Percentiles rank a stretch among this genome's conserved stretches.
Evolutionary conservation across 768 basidiomycete species (phyloP).

Genomic region (Crassisporium funariophilum): DNA sequence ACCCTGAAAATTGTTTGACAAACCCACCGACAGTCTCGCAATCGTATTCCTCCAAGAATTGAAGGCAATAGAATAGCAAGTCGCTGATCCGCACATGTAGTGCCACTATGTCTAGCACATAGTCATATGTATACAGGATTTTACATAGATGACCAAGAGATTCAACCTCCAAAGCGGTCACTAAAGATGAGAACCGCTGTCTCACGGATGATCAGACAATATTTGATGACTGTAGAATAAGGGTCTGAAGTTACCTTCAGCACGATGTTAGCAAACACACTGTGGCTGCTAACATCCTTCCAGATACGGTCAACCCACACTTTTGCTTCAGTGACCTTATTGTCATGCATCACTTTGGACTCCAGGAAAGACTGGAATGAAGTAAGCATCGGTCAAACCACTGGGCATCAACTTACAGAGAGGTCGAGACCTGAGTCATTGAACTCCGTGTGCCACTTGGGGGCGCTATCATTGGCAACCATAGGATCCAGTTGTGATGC

Average conservation of each 20-base stretch:
- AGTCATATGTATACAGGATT: slow-evolving; percentile 58
- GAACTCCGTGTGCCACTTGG: slow-evolving; percentile 59
- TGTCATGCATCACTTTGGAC: slow-evolving; percentile 57
- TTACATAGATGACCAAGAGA: slow-evolving; percentile 71
- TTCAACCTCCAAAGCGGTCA: slow-evolving; percentile 63
- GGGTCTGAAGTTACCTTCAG: slow-evolving; percentile 47
- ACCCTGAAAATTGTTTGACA: slow-evolving; percentile 4
- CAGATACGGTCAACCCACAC: slow-evolving; percentile 49
- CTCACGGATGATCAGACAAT: background rate
- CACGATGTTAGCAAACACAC: slow-evolving; percentile 56
- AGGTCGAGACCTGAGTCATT: slow-evolving; percentile 59
- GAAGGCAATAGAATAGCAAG: slow-evolving; percentile 62
- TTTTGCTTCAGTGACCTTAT: slow-evolving; percentile 36
- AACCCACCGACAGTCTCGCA: slow-evolving; percentile 78
- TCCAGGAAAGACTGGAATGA: slow-evolving; percentile 55
- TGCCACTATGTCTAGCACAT: slow-evolving; percentile 66
- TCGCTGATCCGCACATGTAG: slow-evolving; percentile 67
- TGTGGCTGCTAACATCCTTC: slow-evolving; percentile 59
- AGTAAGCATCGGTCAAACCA: slow-evolving; percentile 7
- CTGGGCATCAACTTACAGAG: slow-evolving; percentile 42
- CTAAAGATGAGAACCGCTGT: slow-evolving; percentile 62
- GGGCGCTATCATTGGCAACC: slow-evolving; percentile 47
- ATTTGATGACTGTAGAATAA: slow-evolving; percentile 2
- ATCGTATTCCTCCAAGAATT: slow-evolving; percentile 71
- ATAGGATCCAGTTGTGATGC: slow-evolving; percentile 54